Evolutionary conservation across 2,329 filamentous ascomycete species (phyloP).

Genomic region (Pestalotiopsis sp.): DNA sequence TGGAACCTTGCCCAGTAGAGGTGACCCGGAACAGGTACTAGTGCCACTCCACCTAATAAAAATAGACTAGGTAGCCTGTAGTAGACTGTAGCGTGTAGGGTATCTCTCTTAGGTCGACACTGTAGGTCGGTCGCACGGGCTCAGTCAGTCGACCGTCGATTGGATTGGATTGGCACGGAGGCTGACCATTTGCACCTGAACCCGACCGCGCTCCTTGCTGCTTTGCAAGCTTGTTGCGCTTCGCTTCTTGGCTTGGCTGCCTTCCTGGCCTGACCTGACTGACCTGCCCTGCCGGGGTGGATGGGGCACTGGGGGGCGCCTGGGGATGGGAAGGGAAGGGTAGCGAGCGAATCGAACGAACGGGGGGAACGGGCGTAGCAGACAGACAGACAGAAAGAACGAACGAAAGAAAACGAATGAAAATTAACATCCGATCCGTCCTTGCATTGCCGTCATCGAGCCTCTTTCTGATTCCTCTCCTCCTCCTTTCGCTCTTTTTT

Average conservation of each 20-base stretch:
- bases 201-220: background rate
- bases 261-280: background rate
- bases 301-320: no score
- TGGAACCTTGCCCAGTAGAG: background rate
- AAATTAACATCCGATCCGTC: slow-evolving; percentile 15
- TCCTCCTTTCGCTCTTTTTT: slow-evolving; percentile 2
- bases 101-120: background rate
- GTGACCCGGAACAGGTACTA: slow-evolving; percentile 14
- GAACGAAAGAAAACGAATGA: background rate
- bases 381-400: background rate
- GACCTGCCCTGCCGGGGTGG: slow-evolving; percentile 4
- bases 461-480: background rate
- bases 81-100: background rate
- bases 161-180: slow-evolving; percentile 8
- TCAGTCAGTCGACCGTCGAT: background rate
- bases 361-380: background rate
- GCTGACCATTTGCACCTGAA: slow-evolving; percentile 3
- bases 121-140: background rate
- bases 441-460: slow-evolving; percentile 5
- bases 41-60: slow-evolving; percentile 19
- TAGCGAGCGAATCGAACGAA: background rate
- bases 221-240: background rate
- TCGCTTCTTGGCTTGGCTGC: background rate
- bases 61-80: slow-evolving; percentile 15
- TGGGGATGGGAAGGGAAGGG: no score